These are phyloP conservation scores for Plectosphaerella cucumerina DNA, from an alignment of 2,329 filamentous ascomycete species.

Conservation along the genomic window DNA sequence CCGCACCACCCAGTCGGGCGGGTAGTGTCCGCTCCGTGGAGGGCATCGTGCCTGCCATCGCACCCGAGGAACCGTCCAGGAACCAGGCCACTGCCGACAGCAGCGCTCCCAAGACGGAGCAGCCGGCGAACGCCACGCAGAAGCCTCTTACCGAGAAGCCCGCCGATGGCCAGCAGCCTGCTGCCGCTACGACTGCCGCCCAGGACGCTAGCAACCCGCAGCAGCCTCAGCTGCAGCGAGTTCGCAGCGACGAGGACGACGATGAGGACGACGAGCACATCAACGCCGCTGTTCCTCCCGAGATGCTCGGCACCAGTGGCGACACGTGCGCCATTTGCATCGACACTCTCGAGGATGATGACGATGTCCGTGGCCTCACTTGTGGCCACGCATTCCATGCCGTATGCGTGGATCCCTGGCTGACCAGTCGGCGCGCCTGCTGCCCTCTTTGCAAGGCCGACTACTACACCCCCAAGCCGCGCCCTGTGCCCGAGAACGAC, in stretches of 20 bases:
- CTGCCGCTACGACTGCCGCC: constrained; percentile 5
- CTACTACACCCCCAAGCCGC: constrained; percentile 92
- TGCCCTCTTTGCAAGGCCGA: constrained; percentile 98
- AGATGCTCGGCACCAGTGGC: constrained; percentile 75
- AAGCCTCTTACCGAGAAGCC: constrained; percentile 5
- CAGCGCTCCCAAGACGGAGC: not conserved
- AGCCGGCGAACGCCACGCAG: not conserved
- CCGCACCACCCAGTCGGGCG: constrained; percentile 66
- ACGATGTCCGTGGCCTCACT: constrained; percentile 87
- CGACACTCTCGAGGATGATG: constrained; percentile 88
- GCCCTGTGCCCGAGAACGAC: constrained; percentile 46
- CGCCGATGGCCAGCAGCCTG: not conserved
- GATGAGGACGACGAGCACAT: constrained; percentile 80
- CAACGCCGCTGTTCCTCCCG: constrained; percentile 73
- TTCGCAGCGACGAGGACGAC: constrained; percentile 51
- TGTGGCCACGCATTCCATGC: constrained; percentile 99
- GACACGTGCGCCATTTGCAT: constrained; percentile 97
- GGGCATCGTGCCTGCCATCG: constrained; percentile 42
- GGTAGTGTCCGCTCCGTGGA: constrained; percentile 68
- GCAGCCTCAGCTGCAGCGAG: constrained; percentile 28
- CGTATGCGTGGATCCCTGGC: constrained; percentile 91
- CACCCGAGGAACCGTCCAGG: constrained; percentile 26
- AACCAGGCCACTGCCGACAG: constrained; percentile 34
- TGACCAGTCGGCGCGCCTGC: constrained; percentile 89
- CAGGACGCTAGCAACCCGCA: constrained; percentile 17